Evolutionary conservation across 2,329 filamentous ascomycete species (phyloP).

Genomic region (Colletotrichum lini): DNA sequence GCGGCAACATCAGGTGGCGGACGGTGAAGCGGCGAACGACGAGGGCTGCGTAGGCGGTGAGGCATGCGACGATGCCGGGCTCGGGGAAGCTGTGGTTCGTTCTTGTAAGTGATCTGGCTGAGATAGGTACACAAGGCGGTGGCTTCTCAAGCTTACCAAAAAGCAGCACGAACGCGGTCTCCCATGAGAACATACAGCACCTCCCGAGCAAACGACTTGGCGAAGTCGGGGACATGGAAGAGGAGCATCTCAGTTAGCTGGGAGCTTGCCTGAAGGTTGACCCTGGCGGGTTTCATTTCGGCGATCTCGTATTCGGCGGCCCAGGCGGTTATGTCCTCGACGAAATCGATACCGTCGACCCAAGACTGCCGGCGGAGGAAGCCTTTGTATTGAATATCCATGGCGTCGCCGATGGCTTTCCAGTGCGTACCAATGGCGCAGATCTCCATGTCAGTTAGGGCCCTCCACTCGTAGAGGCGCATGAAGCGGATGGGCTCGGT

Average conservation of each 20-base stretch:
- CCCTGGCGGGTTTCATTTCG: constrained; percentile 68
- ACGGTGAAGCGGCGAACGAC: constrained; percentile 67
- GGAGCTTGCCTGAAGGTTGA: constrained; percentile 67
- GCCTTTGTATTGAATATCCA: constrained; percentile 71
- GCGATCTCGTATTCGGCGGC: constrained; percentile 70
- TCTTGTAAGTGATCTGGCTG: not conserved
- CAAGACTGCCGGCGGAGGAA: constrained; percentile 56
- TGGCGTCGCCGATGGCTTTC: constrained; percentile 79
- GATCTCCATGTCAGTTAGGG: constrained; percentile 75
- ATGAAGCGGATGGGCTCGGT: constrained; percentile 77
- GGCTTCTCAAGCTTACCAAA: constrained; percentile 64
- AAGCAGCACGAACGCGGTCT: constrained; percentile 73
- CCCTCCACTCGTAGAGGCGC: constrained; percentile 78
- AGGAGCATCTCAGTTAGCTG: constrained; percentile 74
- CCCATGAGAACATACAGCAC: constrained; percentile 74
- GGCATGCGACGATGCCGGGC: constrained; percentile 54
- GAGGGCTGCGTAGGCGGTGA: constrained; percentile 60
- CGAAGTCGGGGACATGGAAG: constrained; percentile 63
- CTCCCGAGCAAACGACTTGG: constrained; percentile 63
- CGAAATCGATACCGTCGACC: constrained; percentile 67
- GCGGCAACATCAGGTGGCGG: constrained; percentile 73
- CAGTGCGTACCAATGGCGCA: constrained; percentile 79
- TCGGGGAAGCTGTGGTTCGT: constrained; percentile 58
- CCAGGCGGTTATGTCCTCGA: constrained; percentile 64
- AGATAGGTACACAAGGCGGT: not conserved